phyloP scores from a whole-genome alignment of 371 early-diverging fungal genomes.

The Apophysomyces variabilis region DNA sequence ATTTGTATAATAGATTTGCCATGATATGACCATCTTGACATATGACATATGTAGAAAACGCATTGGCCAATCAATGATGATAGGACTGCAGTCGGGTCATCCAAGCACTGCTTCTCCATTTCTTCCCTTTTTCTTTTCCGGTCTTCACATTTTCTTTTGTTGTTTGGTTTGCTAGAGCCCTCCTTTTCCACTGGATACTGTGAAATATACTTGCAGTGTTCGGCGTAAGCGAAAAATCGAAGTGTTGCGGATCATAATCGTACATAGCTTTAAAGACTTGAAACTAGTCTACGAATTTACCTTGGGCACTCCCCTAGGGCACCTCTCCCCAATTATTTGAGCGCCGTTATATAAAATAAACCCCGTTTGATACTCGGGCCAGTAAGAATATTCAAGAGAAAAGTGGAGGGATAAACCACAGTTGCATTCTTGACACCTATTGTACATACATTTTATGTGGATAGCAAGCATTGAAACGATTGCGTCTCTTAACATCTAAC shows the following conservation, averaged over 20 bases:
- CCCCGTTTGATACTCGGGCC: too few relatives aligned
- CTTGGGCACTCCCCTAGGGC: neutral
- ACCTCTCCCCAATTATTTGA: too few relatives aligned
- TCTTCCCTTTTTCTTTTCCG: neutral
- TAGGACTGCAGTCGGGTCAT: neutral
- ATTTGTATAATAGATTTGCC: too few relatives aligned
- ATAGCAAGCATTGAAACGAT: too few relatives aligned
- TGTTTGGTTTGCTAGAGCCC: neutral
- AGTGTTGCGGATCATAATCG: neutral
- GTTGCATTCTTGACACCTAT: too few relatives aligned
- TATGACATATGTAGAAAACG: too few relatives aligned
- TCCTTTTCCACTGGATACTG: neutral
- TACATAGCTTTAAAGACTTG: neutral
- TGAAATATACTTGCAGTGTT: neutral
- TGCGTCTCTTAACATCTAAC: too few relatives aligned
- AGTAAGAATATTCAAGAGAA: too few relatives aligned
- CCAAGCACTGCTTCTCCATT: neutral
- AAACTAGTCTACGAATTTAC: neutral
- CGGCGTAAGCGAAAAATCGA: neutral
- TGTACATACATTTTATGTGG: too few relatives aligned
- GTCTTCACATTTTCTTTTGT: neutral
- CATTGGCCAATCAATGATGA: neutral
- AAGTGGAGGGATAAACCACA: too few relatives aligned
- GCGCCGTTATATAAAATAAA: too few relatives aligned
- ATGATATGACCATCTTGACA: too few relatives aligned